Conservation (phyloP, 768 basidiomycete genomes). For the Panellus pusillus region DNA sequence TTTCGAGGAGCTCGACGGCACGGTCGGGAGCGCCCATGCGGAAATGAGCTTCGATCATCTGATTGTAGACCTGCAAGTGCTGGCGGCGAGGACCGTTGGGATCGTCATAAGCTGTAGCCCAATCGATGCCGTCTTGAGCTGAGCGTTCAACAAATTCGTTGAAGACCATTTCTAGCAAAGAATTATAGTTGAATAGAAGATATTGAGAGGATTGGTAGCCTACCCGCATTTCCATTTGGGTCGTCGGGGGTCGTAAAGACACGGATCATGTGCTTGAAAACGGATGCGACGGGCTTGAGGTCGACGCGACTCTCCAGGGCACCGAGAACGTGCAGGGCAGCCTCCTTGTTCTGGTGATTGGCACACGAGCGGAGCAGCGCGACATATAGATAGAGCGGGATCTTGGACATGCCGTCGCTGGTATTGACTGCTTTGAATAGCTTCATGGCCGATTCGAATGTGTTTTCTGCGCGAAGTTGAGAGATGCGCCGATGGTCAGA, state of each 20-base stretch:
- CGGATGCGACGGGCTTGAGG: constrained; percentile 32
- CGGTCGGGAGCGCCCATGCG: constrained; percentile 57
- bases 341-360: constrained; percentile 52
- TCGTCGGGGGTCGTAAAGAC: constrained; percentile 56
- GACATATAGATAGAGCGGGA: constrained; percentile 45
- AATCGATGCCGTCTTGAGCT: constrained; percentile 36
- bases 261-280: constrained; percentile 58
- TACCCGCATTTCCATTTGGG: constrained; percentile 35
- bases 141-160: constrained; percentile 51
- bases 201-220: neutral
- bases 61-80: constrained; percentile 63
- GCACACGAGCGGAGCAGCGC: constrained; percentile 64
- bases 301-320: constrained; percentile 52
- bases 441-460: constrained; percentile 67
- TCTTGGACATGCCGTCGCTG: constrained; percentile 29
- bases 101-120: constrained; percentile 24
- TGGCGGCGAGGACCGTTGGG: constrained; percentile 29
- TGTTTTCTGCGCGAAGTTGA: constrained; percentile 60
- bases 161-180: constrained; percentile 55
- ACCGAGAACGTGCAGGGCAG: constrained; percentile 64
- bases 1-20: constrained; percentile 64
- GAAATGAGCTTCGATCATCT: constrained; percentile 78
- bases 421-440: constrained; percentile 65
- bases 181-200: neutral
- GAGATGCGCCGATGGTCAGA: constrained; percentile 35